These are phyloP conservation scores for Bothriochloa decipiens DNA, from an alignment of 176 grass and related monocot genomes.

Conservation along the genomic window DNA sequence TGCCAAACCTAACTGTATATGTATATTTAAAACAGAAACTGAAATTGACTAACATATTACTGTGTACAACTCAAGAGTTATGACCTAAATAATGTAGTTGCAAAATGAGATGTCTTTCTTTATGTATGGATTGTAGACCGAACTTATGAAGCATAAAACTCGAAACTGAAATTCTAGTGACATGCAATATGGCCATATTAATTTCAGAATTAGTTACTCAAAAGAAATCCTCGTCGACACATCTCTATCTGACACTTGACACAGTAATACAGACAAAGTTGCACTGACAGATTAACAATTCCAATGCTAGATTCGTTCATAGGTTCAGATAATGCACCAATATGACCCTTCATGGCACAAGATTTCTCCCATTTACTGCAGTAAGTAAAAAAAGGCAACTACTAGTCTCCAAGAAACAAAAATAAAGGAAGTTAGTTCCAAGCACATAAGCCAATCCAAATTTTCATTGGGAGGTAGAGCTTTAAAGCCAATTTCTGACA, in stretches of 20 bases:
- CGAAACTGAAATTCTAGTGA: background rate
- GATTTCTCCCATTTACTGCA: background rate
- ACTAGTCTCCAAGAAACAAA: constrained; percentile 7
- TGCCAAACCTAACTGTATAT: background rate
- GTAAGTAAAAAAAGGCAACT: background rate
- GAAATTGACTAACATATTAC: constrained; percentile 1
- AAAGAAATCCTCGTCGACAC: background rate
- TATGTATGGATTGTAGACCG: constrained; percentile 2
- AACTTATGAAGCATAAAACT: constrained; percentile 23
- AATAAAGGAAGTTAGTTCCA: background rate
- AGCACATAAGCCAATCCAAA: background rate
- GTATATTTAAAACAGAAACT: background rate
- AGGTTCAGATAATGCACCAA: background rate
- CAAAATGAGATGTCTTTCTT: constrained; percentile 15
- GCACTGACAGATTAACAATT: background rate
- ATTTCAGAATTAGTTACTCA: constrained; percentile 9
- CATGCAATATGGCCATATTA: constrained; percentile 11
- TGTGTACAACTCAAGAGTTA: background rate
- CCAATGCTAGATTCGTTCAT: constrained; percentile 23
- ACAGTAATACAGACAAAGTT: background rate
- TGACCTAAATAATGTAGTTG: background rate
- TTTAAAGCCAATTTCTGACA: constrained; percentile 16
- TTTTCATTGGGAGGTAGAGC: background rate
- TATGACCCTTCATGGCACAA: background rate
- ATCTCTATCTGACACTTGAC: background rate